Evolutionary conservation across 768 basidiomycete genomes (phyloP).

Genomic region (Tricholomella constricta): DNA sequence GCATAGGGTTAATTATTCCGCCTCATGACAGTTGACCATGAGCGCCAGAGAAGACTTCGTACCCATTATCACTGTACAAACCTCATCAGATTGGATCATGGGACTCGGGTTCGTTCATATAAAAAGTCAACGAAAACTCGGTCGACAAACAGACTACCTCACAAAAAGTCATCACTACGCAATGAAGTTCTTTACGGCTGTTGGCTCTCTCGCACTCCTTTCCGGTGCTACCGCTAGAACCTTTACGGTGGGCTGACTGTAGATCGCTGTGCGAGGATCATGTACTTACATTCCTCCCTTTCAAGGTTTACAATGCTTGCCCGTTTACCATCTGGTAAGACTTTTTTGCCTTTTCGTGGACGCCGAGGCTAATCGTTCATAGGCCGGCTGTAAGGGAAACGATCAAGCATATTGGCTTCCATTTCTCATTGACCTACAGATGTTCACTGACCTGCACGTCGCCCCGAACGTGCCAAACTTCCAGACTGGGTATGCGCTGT

Average conservation of each 20-base stretch:
- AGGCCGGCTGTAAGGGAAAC: slow-evolving; percentile 34
- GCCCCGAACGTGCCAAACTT: slow-evolving; percentile 3
- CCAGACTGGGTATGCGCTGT: slow-evolving; percentile 7
- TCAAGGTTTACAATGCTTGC: slow-evolving; percentile 56
- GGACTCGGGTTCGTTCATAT: too few relatives aligned
- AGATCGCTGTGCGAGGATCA: neutral
- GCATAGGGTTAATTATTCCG: too few relatives aligned
- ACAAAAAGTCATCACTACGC: too few relatives aligned
- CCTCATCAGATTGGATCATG: too few relatives aligned
- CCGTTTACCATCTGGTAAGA: slow-evolving; percentile 66
- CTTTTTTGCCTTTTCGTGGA: neutral
- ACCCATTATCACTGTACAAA: too few relatives aligned
- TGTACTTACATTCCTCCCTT: neutral
- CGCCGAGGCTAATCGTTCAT: neutral
- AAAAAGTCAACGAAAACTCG: too few relatives aligned
- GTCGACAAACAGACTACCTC: too few relatives aligned
- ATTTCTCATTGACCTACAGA: neutral
- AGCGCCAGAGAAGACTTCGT: too few relatives aligned
- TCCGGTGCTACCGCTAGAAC: slow-evolving; percentile 48
- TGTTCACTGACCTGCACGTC: slow-evolving; percentile 13
- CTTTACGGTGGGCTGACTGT: slow-evolving; percentile 38
- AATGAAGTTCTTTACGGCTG: slow-evolving; percentile 25
- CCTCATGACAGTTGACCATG: too few relatives aligned
- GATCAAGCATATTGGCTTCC: neutral
- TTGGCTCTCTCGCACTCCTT: slow-evolving; percentile 26